Evolutionary conservation across 1,139 yeast species (phyloP).

Genomic region (Yamadazyma buinensis): DNA sequence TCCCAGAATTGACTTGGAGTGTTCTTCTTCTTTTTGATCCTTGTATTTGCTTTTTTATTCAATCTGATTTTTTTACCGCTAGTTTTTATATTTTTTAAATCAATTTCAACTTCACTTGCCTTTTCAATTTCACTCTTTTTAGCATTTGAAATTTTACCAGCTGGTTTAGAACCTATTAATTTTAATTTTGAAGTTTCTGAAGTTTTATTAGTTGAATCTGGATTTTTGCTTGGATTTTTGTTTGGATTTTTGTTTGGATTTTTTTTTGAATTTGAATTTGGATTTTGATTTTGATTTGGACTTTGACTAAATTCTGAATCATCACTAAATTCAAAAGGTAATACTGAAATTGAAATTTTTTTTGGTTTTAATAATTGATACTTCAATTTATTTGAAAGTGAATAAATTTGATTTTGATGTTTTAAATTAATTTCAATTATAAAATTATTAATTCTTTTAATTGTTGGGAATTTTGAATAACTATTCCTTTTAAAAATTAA

Average conservation of each 20-base stretch:
- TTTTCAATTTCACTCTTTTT: neutral
- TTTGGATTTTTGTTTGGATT: too few species aligned
- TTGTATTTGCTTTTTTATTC: neutral
- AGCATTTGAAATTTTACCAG: neutral
- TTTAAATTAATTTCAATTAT: slow-evolving; percentile 7
- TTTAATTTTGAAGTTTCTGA: neutral
- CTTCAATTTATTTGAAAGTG: slow-evolving; percentile 9
- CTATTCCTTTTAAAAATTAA: slow-evolving; percentile 9
- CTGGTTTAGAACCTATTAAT: slow-evolving; percentile 1
- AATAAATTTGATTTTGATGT: slow-evolving; percentile 8
- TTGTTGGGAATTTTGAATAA: slow-evolving; percentile 7
- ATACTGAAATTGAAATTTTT: slow-evolving; percentile 3
- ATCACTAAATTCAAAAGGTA: slow-evolving; percentile 1
- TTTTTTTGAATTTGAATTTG: too few species aligned
- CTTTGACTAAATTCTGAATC: too few species aligned
- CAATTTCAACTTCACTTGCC: neutral
- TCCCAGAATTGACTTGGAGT: neutral
- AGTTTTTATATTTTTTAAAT: neutral
- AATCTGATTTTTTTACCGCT: slow-evolving; percentile 1
- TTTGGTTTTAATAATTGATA: slow-evolving; percentile 4
- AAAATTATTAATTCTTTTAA: slow-evolving; percentile 3
- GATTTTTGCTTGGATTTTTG: too few species aligned
- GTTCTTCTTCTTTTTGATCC: neutral
- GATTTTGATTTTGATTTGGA: too few species aligned
- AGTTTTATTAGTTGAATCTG: neutral